Conservation (phyloP, 192 early-diverging fungal species). For the Oehlia diaphana region DNA sequence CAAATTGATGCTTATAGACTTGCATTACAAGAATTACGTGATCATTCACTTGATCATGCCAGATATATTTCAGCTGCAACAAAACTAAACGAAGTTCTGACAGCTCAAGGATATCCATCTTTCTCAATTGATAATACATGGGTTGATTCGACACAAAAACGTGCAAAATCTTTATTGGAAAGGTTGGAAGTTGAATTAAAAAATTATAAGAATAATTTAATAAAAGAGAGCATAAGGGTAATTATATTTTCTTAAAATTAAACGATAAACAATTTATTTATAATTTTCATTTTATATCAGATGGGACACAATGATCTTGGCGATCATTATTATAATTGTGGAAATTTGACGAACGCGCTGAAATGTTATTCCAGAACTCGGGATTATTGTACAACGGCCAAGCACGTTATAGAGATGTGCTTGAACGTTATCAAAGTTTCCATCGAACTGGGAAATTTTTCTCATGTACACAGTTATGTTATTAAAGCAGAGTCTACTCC, state of each 20-base stretch:
- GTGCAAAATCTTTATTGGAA: slow-evolving; percentile 52
- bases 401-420: slow-evolving; percentile 80
- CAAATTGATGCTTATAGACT: slow-evolving; percentile 64
- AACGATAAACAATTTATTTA: background rate
- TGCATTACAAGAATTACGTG: slow-evolving; percentile 61
- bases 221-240: slow-evolving; percentile 88
- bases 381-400: slow-evolving; percentile 77
- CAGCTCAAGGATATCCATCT: slow-evolving; percentile 33
- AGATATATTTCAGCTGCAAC: slow-evolving; percentile 53
- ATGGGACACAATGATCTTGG: slow-evolving; percentile 82
- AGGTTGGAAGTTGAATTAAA: slow-evolving; percentile 78
- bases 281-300: slow-evolving; percentile 41
- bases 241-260: slow-evolving; percentile 3
- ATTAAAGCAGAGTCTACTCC: slow-evolving; percentile 66
- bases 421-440: slow-evolving; percentile 77
- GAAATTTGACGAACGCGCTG: slow-evolving; percentile 66
- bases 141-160: slow-evolving; percentile 50
- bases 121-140: slow-evolving; percentile 46
- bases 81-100: slow-evolving; percentile 58
- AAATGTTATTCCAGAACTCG: slow-evolving; percentile 68
- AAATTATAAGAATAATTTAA: slow-evolving; percentile 70
- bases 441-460: slow-evolving; percentile 67
- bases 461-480: slow-evolving; percentile 70
- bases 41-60: slow-evolving; percentile 45
- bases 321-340: slow-evolving; percentile 71